A percentile compares a stretch with the other conserved stretches of the same genome.
phyloP scores from a whole-genome alignment of 2,329 filamentous ascomycete species.

The Penicillium sp. region DNA sequence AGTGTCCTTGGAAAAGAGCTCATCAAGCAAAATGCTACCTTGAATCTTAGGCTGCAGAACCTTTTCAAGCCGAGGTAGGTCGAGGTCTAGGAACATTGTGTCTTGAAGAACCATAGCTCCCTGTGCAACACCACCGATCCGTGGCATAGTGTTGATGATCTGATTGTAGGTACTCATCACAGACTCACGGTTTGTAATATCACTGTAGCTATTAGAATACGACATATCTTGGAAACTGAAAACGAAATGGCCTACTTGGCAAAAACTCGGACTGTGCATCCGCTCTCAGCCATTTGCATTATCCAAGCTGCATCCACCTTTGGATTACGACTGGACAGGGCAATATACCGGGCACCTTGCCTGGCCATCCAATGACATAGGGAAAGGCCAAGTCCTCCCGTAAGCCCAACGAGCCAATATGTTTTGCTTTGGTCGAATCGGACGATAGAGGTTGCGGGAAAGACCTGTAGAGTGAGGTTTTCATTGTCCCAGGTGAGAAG shows the following conservation, averaged over 20 bases:
- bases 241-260: slow-evolving; percentile 11
- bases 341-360: slow-evolving; percentile 28
- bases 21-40: slow-evolving; percentile 22
- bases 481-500: slow-evolving; percentile 13
- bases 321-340: slow-evolving; percentile 32
- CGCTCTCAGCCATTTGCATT: slow-evolving; percentile 11
- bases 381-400: slow-evolving; percentile 28
- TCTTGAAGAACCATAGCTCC: slow-evolving; percentile 34
- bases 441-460: slow-evolving; percentile 16
- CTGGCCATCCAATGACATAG: slow-evolving; percentile 31
- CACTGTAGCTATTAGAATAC: slow-evolving; percentile 9
- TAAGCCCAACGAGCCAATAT: slow-evolving; percentile 34
- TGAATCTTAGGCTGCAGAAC: slow-evolving; percentile 38
- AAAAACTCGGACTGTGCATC: slow-evolving; percentile 22
- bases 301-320: slow-evolving; percentile 27
- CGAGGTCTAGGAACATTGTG: slow-evolving; percentile 31
- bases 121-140: slow-evolving; percentile 40
- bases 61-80: slow-evolving; percentile 25
- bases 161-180: slow-evolving; percentile 23
- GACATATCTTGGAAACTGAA: neutral
- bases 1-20: slow-evolving; percentile 23
- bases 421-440: slow-evolving; percentile 30
- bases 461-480: slow-evolving; percentile 15
- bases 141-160: slow-evolving; percentile 34
- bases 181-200: slow-evolving; percentile 23